phyloP scores from a whole-genome alignment of 805 yeast genomes.

The Metschnikowia gruessii region DNA sequence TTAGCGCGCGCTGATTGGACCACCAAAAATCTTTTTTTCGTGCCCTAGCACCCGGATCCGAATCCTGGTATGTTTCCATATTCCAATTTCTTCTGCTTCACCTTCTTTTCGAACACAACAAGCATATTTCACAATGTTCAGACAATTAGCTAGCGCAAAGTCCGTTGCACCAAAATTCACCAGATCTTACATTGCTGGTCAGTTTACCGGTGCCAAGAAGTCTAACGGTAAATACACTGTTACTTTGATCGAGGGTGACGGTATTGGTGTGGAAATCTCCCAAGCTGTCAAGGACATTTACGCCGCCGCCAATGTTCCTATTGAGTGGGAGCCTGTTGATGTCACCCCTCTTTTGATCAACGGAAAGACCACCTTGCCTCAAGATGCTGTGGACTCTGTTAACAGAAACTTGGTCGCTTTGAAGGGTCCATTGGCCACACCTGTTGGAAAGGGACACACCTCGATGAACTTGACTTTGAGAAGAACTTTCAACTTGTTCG shows the following conservation, averaged over 20 bases:
- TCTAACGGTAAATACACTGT: constrained; percentile 87
- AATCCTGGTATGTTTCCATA: constrained; percentile 6
- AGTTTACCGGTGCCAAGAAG: constrained; percentile 61
- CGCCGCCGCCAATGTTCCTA: constrained; percentile 91
- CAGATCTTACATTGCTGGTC: constrained; percentile 56
- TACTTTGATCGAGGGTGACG: constrained; percentile 97
- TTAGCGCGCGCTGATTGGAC: constrained; percentile 21
- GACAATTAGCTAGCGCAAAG: constrained; percentile 22
- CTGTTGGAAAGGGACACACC: constrained; percentile 98
- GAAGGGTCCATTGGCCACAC: constrained; percentile 98
- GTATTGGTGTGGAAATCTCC: constrained; percentile 95
- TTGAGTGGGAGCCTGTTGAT: constrained; percentile 96
- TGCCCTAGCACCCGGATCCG: constrained; percentile 11
- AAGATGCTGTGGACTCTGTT: constrained; percentile 87
- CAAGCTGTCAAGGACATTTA: constrained; percentile 91
- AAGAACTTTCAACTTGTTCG: constrained; percentile 93
- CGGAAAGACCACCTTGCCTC: constrained; percentile 92
- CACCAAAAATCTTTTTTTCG: constrained; percentile 17
- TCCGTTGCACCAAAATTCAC: constrained; percentile 24
- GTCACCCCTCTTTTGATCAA: constrained; percentile 90
- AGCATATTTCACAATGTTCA: constrained; percentile 16
- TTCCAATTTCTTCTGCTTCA: constrained; percentile 10
- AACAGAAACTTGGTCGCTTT: constrained; percentile 91
- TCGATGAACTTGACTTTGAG: constrained; percentile 96
- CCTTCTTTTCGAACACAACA: constrained; percentile 10